Conservation (phyloP, 352 stramenopile genomes). For the Pythium aphanidermatum region DNA sequence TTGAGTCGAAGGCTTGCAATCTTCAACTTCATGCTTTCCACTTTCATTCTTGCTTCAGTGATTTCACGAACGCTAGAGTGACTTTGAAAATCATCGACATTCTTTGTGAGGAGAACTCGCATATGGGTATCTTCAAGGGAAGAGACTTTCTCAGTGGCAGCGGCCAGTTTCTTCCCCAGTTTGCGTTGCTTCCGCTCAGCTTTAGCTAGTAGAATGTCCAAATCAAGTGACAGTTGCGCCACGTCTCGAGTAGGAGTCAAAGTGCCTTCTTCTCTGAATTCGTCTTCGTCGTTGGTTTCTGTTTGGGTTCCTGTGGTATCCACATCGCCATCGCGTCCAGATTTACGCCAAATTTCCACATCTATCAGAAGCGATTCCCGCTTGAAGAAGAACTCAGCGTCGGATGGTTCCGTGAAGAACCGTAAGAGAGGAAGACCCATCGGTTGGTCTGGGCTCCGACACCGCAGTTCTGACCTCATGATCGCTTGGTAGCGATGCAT, state of each 20-base stretch:
- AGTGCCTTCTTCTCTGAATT: no score
- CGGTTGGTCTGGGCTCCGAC: slow-evolving; percentile 3
- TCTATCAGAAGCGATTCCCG: slow-evolving; percentile 35
- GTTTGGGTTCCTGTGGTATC: background rate
- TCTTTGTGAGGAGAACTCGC: slow-evolving; percentile 21
- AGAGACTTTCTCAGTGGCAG: slow-evolving; percentile 26
- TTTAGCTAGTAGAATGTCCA: slow-evolving; percentile 17
- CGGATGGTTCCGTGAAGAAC: slow-evolving; percentile 33
- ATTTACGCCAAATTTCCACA: slow-evolving; percentile 15
- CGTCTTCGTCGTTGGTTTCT: no score
- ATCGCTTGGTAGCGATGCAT: slow-evolving; percentile 28
- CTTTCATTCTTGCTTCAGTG: slow-evolving; percentile 1
- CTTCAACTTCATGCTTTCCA: background rate
- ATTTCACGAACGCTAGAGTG: no score
- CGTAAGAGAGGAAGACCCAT: slow-evolving; percentile 22
- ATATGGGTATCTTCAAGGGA: slow-evolving; percentile 17
- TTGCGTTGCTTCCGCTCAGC: slow-evolving; percentile 48
- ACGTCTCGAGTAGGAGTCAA: no score
- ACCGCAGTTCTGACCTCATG: slow-evolving; percentile 15
- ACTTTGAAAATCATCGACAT: slow-evolving; percentile 11
- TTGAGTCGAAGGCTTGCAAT: no score
- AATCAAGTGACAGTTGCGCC: slow-evolving; percentile 16
- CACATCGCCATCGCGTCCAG: slow-evolving; percentile 2
- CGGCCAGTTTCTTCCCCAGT: slow-evolving; percentile 43
- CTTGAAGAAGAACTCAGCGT: slow-evolving; percentile 47